Evolutionary conservation across 345 rosid genomes (phyloP).

Genomic region (Tarenaya hassleriana): DNA sequence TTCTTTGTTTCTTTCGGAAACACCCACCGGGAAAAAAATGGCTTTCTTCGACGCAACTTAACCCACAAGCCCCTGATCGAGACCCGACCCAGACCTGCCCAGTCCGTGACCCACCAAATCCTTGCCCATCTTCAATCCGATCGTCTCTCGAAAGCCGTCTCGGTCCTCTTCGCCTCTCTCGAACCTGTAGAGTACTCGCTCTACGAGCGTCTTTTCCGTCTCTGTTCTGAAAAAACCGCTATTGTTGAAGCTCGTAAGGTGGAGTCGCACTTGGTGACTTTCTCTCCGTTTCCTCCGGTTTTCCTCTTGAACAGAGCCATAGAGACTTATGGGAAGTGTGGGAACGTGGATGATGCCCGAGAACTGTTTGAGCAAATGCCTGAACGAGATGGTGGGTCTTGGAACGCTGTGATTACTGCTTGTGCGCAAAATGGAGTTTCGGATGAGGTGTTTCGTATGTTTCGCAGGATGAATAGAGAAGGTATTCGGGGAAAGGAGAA

Average conservation of each 20-base stretch:
- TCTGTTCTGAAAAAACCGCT: conserved; percentile 42
- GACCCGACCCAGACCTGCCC: no score
- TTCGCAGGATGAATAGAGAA: conserved; percentile 42
- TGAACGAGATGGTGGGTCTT: conserved; percentile 81
- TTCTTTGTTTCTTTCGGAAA: no score
- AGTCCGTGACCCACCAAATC: conserved; percentile 35
- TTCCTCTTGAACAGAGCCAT: conserved; percentile 65
- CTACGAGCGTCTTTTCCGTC: conserved; percentile 54
- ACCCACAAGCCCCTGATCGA: conserved; percentile 20
- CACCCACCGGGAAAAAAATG: no score
- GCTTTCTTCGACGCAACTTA: conserved; percentile 13
- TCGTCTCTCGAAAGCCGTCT: conserved; percentile 49
- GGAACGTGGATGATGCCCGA: conserved; percentile 49
- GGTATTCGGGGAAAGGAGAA: conserved; percentile 52
- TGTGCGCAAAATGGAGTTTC: conserved; percentile 35
- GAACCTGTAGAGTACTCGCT: conserved; percentile 42
- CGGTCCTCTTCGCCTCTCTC: conserved; percentile 51
- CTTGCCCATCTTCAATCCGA: conserved; percentile 34
- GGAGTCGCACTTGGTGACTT: conserved; percentile 54
- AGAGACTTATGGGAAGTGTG: conserved; percentile 55
- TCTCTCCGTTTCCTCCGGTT: conserved; percentile 44
- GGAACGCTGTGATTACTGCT: conserved; percentile 76
- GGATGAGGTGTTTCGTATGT: conserved; percentile 38
- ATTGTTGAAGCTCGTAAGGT: conserved; percentile 68
- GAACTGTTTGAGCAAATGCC: conserved; percentile 82